Conservation (phyloP, 2,329 filamentous ascomycete genomes). For the Hyphodiscus sp. region DNA sequence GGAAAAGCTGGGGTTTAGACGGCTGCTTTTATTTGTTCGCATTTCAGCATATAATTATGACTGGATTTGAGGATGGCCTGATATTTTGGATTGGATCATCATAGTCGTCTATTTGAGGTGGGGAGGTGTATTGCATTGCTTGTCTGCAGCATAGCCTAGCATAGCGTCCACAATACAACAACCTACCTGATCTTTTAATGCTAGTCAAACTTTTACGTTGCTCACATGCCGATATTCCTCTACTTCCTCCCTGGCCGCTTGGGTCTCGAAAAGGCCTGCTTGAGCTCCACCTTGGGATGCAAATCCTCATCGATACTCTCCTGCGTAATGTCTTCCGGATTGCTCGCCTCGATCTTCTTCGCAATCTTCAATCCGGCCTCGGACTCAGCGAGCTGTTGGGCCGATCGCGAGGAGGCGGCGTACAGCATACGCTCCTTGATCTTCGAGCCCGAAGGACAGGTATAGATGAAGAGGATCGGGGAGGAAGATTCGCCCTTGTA, state of each 20-base stretch:
- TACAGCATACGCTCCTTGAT: slow-evolving; percentile 86
- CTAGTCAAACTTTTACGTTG: not conserved
- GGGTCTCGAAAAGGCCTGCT: slow-evolving; percentile 67
- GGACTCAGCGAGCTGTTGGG: slow-evolving; percentile 57
- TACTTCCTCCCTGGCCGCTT: slow-evolving; percentile 61
- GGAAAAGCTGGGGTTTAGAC: too few relatives aligned
- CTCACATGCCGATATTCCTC: not conserved
- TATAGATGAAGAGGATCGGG: slow-evolving; percentile 75
- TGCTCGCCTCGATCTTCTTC: slow-evolving; percentile 64
- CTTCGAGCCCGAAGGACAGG: slow-evolving; percentile 63
- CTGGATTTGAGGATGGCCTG: too few relatives aligned
- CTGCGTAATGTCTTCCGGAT: slow-evolving; percentile 65
- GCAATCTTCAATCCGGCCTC: slow-evolving; percentile 60
- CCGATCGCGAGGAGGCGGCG: slow-evolving; percentile 62
- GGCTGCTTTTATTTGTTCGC: too few relatives aligned
- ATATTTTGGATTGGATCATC: too few relatives aligned
- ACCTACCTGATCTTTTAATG: slow-evolving; percentile 3
- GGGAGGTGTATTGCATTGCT: slow-evolving; percentile 2
- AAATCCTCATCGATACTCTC: slow-evolving; percentile 59
- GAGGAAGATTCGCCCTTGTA: slow-evolving; percentile 45
- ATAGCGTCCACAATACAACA: slow-evolving; percentile 8
- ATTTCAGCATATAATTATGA: too few relatives aligned
- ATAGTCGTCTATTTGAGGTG: too few relatives aligned
- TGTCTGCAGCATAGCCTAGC: slow-evolving; percentile 11
- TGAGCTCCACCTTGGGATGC: slow-evolving; percentile 58